Conservation (phyloP, 805 yeast genomes). For the Sugiyamaella mastotermitis region DNA sequence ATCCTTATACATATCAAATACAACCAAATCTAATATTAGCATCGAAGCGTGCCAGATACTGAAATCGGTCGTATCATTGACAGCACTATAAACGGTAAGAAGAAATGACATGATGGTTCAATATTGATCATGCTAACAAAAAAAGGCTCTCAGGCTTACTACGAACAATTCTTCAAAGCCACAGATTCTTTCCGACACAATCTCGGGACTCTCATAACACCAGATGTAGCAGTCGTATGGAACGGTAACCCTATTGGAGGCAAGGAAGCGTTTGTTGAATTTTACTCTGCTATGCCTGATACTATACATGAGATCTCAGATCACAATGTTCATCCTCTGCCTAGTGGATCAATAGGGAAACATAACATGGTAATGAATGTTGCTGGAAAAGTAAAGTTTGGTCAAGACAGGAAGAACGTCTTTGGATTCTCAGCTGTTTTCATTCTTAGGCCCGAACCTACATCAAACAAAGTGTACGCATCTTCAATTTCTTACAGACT, state of each 20-base stretch:
- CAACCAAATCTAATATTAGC: no score
- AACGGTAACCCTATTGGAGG: conserved; percentile 38
- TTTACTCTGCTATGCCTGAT: conserved; percentile 31
- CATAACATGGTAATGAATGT: conserved; percentile 36
- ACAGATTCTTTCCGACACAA: conserved; percentile 28
- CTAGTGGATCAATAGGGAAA: conserved; percentile 40
- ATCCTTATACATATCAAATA: no score
- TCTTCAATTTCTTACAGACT: conserved; percentile 31
- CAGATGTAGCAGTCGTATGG: conserved; percentile 35
- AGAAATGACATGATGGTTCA: background rate
- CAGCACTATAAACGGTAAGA: conserved; percentile 3
- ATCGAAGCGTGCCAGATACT: no score
- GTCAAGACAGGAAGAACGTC: conserved; percentile 25
- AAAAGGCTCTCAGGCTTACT: conserved; percentile 23
- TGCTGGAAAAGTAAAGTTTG: conserved; percentile 32
- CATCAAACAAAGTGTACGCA: conserved; percentile 14
- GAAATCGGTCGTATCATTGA: no score
- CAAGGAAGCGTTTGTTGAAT: conserved; percentile 29
- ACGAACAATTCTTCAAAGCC: conserved; percentile 28
- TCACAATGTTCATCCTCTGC: conserved; percentile 35
- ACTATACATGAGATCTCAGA: conserved; percentile 32
- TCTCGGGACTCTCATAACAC: conserved; percentile 21
- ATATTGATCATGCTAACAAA: conserved; percentile 1
- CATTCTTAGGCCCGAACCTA: conserved; percentile 20
- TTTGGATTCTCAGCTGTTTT: conserved; percentile 31